These are phyloP conservation scores for Penicillium egyptiacum DNA, from an alignment of 495 filamentous ascomycete species.

Conservation along the genomic window DNA sequence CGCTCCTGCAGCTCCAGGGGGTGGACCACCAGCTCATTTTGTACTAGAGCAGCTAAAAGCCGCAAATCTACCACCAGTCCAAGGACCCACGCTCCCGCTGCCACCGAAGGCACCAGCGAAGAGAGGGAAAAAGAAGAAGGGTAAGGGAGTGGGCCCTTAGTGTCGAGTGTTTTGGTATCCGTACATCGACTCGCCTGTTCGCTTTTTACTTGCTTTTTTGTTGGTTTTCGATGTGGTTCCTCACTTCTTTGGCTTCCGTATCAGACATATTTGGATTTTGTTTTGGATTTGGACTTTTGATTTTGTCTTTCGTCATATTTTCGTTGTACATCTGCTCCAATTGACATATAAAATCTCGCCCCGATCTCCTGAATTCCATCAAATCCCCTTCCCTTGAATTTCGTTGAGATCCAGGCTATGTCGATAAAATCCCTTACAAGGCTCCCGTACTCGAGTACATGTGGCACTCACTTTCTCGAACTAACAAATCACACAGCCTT, in stretches of 20 bases:
- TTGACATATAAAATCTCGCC: neutral
- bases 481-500: conserved; percentile 24
- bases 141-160: neutral
- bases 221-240: neutral
- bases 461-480: neutral
- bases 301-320: neutral
- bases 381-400: neutral
- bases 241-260: neutral
- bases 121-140: neutral
- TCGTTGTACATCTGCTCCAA: neutral
- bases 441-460: neutral
- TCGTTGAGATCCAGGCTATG: neutral
- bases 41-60: neutral
- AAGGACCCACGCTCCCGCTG: no score
- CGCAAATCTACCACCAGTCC: no score
- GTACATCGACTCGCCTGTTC: neutral
- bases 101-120: neutral
- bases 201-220: neutral
- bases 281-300: neutral
- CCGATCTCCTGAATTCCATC: neutral
- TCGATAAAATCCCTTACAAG: neutral
- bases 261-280: neutral
- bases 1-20: neutral
- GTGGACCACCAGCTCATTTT: neutral
- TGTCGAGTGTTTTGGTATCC: neutral